Conservation (phyloP, 306 rosid species). For the Sophora flavescens region DNA sequence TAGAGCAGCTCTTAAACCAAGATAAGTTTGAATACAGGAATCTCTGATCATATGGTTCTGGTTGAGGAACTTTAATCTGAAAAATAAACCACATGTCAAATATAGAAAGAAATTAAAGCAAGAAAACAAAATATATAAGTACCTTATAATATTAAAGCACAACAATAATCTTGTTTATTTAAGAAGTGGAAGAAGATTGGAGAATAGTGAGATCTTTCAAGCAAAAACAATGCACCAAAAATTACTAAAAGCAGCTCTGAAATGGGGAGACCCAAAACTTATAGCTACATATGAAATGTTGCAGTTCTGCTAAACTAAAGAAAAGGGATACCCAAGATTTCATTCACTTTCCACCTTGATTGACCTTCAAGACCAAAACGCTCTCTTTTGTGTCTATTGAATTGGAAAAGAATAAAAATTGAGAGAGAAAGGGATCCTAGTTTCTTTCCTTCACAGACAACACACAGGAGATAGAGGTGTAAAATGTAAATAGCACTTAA, state of each 20-base stretch:
- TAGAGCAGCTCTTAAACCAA: constrained; percentile 42
- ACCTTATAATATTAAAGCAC: not conserved
- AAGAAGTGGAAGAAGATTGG: not conserved
- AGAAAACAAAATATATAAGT: not conserved
- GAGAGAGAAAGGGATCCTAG: too few relatives aligned
- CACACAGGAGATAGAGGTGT: not conserved
- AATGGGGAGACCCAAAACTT: too few relatives aligned
- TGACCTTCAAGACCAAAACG: constrained; percentile 20
- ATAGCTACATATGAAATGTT: too few relatives aligned
- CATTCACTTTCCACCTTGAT: constrained; percentile 20
- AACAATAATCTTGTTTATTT: too few relatives aligned
- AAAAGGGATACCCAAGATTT: constrained; percentile 7
- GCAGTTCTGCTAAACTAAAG: not conserved
- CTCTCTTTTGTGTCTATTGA: not conserved
- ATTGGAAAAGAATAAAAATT: too few relatives aligned
- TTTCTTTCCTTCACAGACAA: too few relatives aligned
- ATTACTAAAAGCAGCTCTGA: not conserved
- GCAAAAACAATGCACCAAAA: not conserved
- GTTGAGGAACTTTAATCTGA: not conserved
- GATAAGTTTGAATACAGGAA: constrained; percentile 32
- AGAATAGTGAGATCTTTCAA: not conserved
- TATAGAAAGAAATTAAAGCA: not conserved
- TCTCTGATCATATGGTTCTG: constrained; percentile 43
- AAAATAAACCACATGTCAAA: not conserved
- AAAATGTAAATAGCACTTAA: not conserved